Evolutionary conservation across 1,284 basidiomycete genomes (phyloP), one percentile per base, ranked within the genome.

Genomic region (Leucoagaricus sp.): DNA sequence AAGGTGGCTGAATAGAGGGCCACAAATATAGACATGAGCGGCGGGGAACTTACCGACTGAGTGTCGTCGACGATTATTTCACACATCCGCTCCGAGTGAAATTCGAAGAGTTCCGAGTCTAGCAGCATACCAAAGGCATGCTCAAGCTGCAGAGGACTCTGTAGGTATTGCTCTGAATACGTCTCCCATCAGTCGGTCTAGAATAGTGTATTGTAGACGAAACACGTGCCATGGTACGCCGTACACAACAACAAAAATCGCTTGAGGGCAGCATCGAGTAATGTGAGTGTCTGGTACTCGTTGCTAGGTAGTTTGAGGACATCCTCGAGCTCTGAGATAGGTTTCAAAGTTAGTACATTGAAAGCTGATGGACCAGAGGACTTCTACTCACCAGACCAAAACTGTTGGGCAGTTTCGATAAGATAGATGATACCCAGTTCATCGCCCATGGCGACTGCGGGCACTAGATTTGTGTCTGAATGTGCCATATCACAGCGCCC

Each of bases 71-170:
- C 78, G 45, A 94, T 75, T 34, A 87, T 80, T 62, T 91, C 89
- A 55, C 88, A 86, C 91, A 96, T 95, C 33, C 94, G 78, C 66
- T 94, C 93, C 2, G 91, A 93, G 68, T 96, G 92, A 66, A 90
- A 94, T 4, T 81, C 72, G 64, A 96, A 96, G 44, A 97, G 79
- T 64, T 95, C 93, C 0, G 90, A 93, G 57, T 85, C 83, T 47
- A 95, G 75, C 15, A 96, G 75, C 34, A 89, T 72, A 31, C 80
- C 75, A 64, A 90, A 87, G 8, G 93, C 93, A 66, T 93, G 87
- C 59, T 91, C 83, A 50, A 96, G 80, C 64, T 94, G 91, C n/a
- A 86, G 69, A 7, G 86, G 86, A 50, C 83, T 87, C 59, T 90
- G 87, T 28, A 96, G 79, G 71, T 91, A 96, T 65, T 85, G 81